phyloP scores from a whole-genome alignment of 345 rosid species.

The Brassica rapa region DNA sequence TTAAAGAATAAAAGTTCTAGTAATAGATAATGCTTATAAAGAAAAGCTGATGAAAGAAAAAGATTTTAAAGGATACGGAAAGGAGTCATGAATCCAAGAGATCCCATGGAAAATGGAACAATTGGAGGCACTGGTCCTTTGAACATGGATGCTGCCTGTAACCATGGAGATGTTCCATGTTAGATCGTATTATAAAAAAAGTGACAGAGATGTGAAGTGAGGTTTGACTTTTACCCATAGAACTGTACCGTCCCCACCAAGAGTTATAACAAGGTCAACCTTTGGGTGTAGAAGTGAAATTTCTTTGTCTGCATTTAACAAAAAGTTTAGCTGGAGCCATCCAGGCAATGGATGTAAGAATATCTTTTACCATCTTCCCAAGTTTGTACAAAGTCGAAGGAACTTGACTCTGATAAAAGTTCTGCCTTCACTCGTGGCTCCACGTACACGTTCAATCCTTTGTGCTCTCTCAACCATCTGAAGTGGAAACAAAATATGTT shows the following conservation, averaged over 20 bases:
- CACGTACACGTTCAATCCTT: constrained; percentile 67
- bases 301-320: constrained; percentile 62
- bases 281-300: constrained; percentile 67
- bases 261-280: constrained; percentile 93
- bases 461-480: constrained; percentile 90
- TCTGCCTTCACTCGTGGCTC: constrained; percentile 83
- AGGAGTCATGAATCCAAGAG: constrained; percentile 99
- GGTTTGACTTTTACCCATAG: constrained; percentile 67
- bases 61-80: constrained; percentile 76
- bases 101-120: constrained; percentile 94
- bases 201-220: background rate
- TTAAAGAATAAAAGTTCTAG: constrained; percentile 19
- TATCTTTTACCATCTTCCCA: constrained; percentile 87
- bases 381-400: constrained; percentile 71
- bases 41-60: background rate
- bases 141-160: constrained; percentile 96
- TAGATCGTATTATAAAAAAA: background rate
- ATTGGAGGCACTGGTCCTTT: constrained; percentile 98
- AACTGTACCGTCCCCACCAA: constrained; percentile 99
- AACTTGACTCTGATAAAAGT: constrained; percentile 74
- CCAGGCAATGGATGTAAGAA: background rate
- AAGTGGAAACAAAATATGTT: constrained; percentile 24
- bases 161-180: constrained; percentile 21
- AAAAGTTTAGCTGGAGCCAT: background rate
- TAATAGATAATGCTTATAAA: constrained; percentile 13